A percentile compares a stretch with the other conserved stretches of the same genome.
These are phyloP conservation scores for Melastoma candidum DNA, from an alignment of 441 rosid genomes.

Conservation along the genomic window DNA sequence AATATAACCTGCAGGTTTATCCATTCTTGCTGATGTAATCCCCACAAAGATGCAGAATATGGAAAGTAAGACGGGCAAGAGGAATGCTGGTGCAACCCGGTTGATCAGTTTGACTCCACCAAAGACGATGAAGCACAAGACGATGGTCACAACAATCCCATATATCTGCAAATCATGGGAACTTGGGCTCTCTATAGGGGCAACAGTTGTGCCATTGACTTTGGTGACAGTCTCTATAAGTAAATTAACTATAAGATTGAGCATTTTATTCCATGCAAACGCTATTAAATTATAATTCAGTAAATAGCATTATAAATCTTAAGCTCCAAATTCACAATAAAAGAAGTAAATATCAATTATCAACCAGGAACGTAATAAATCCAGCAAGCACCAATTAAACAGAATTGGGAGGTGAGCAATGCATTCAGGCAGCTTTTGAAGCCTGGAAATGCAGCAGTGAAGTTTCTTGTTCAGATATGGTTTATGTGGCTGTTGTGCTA, in stretches of 20 bases:
- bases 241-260: constrained; percentile 12
- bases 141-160: constrained; percentile 85
- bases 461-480: too few relatives aligned
- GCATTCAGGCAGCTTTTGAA: too few relatives aligned
- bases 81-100: constrained; percentile 99
- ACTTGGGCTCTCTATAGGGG: constrained; percentile 65
- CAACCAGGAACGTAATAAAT: not conserved
- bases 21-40: constrained; percentile 52
- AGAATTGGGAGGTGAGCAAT: too few relatives aligned
- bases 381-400: not conserved
- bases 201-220: constrained; percentile 52
- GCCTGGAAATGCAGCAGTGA: too few relatives aligned
- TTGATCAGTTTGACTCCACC: constrained; percentile 99
- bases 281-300: not conserved
- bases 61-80: constrained; percentile 82
- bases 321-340: not conserved
- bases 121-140: constrained; percentile 93
- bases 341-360: not conserved
- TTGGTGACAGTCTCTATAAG: constrained; percentile 63
- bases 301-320: not conserved
- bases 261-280: not conserved
- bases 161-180: constrained; percentile 91
- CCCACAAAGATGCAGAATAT: constrained; percentile 89
- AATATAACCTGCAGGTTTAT: constrained; percentile 66
- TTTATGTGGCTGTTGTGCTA: too few relatives aligned